Conservation (phyloP, 2,329 filamentous ascomycete species). For the Trichoderma gracile region DNA sequence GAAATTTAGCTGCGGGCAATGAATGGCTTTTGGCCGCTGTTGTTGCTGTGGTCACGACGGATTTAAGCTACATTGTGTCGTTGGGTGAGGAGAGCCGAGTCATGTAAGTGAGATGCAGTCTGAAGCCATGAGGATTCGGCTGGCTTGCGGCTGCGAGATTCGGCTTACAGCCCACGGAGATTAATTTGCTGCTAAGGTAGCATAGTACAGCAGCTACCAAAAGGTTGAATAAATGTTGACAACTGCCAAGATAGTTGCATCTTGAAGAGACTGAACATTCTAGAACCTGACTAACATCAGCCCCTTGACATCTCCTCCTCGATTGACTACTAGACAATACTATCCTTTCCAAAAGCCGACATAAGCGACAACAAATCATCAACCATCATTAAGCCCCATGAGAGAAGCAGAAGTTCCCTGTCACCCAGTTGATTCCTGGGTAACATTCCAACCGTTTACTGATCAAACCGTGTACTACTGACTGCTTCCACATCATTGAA, state of each 20-base stretch:
- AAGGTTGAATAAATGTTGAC: constrained; percentile 8
- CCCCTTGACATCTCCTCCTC: background rate
- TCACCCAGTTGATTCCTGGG: background rate
- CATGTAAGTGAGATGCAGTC: background rate
- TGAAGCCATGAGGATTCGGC: background rate
- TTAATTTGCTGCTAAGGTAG: no score
- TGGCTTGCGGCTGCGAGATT: background rate
- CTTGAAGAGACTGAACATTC: constrained; percentile 3
- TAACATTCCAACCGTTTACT: background rate
- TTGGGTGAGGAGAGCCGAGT: background rate
- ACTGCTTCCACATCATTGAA: no score
- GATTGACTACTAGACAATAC: background rate
- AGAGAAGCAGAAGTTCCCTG: background rate
- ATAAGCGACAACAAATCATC: background rate
- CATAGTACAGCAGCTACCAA: no score
- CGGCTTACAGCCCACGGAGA: constrained; percentile 12
- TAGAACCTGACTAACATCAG: background rate
- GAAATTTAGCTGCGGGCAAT: background rate
- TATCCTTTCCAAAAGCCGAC: background rate
- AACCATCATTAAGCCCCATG: background rate
- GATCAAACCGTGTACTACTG: background rate
- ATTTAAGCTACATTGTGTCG: constrained; percentile 4
- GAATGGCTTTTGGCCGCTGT: background rate
- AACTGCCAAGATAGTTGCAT: background rate
- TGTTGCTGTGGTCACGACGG: background rate